A percentile compares a stretch with the other conserved stretches of the same genome.
Evolutionary conservation across 2,329 filamentous ascomycete genomes (phyloP).

Genomic region (Trichoderma sp.): DNA sequence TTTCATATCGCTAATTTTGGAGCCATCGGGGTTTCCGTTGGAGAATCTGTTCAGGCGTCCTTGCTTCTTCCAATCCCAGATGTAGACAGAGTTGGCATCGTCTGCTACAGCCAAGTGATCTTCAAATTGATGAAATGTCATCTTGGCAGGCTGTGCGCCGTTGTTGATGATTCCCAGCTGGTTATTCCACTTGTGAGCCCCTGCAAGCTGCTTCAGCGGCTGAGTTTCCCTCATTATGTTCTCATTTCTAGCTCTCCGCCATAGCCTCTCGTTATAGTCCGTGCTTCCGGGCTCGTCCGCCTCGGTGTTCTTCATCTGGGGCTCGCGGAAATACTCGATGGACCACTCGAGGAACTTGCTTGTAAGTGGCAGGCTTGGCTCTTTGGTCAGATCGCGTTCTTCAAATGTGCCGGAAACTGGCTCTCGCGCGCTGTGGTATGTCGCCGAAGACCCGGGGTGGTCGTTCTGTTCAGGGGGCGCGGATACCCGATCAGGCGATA

Average conservation of each 20-base stretch:
- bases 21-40: conserved; percentile 89
- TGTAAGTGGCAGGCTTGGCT: conserved; percentile 71
- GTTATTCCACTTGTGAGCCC: conserved; percentile 84
- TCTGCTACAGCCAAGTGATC: conserved; percentile 93
- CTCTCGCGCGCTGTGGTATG: conserved; percentile 75
- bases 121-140: conserved; percentile 98
- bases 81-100: conserved; percentile 83
- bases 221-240: conserved; percentile 90
- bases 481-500: conserved; percentile 48
- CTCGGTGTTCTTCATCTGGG: conserved; percentile 96
- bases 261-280: conserved; percentile 93
- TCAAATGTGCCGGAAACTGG: conserved; percentile 79
- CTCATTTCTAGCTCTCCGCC: conserved; percentile 91
- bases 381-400: conserved; percentile 60
- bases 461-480: conserved; percentile 77
- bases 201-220: conserved; percentile 86
- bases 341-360: conserved; percentile 95
- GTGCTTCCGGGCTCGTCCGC: conserved; percentile 94
- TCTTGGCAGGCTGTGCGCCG: conserved; percentile 82
- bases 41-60: conserved; percentile 81
- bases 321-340: conserved; percentile 95
- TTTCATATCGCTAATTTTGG: conserved; percentile 89
- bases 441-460: conserved; percentile 64
- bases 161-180: conserved; percentile 85
- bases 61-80: conserved; percentile 92